Evolutionary conservation across 768 basidiomycete species (phyloP).

Genomic region (Leccinellum luteum): DNA sequence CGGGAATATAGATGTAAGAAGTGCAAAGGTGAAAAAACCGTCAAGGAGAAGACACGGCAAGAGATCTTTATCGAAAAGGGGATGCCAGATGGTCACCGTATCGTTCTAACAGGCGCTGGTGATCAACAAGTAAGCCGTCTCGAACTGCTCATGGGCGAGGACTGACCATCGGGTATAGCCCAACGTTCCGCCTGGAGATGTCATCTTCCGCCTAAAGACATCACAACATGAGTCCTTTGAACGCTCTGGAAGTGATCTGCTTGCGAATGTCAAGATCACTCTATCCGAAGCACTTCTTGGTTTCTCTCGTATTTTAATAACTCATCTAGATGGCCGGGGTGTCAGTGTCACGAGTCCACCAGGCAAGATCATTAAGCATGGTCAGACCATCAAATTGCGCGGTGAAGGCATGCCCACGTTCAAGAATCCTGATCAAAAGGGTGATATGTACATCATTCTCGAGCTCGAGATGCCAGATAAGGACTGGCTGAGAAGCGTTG

Average conservation of each 20-base stretch:
- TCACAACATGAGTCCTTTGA: conserved; percentile 77
- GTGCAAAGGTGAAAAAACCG: conserved; percentile 83
- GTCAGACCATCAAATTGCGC: conserved; percentile 69
- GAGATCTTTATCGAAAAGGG: conserved; percentile 87
- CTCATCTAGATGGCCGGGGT: conserved; percentile 93
- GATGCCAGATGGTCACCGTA: conserved; percentile 78
- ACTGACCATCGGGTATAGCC: conserved; percentile 53
- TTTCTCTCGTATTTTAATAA: conserved; percentile 88
- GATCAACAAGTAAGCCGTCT: conserved; percentile 70
- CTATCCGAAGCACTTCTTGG: conserved; percentile 93
- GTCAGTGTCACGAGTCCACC: conserved; percentile 72
- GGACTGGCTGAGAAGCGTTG: conserved; percentile 69
- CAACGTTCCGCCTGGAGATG: conserved; percentile 83
- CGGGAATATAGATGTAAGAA: conserved; percentile 76
- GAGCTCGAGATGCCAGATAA: conserved; percentile 86
- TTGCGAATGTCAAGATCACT: conserved; percentile 79
- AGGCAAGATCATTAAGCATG: conserved; percentile 72
- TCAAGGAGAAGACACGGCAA: conserved; percentile 85
- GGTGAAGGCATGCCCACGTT: conserved; percentile 90
- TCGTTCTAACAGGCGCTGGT: conserved; percentile 87
- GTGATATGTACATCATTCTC: conserved; percentile 80
- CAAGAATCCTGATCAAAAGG: conserved; percentile 63
- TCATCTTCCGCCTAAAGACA: conserved; percentile 77
- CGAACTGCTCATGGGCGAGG: not conserved
- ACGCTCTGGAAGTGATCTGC: conserved; percentile 76